Conservation (phyloP, 2,329 filamentous ascomycete genomes). For the Penicillium sp. region DNA sequence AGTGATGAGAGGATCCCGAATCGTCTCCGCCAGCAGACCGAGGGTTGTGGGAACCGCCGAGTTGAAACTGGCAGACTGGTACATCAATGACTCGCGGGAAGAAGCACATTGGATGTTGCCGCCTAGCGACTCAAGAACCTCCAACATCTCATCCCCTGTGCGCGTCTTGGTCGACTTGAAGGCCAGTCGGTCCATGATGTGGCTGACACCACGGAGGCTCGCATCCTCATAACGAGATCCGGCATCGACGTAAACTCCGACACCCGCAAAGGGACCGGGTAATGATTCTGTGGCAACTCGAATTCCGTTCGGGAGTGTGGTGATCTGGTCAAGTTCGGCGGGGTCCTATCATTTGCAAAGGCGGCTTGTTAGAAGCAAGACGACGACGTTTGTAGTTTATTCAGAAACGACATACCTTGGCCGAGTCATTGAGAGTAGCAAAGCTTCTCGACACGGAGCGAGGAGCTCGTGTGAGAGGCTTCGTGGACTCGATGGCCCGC, state of each 20-base stretch:
- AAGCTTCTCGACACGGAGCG: slow-evolving; percentile 45
- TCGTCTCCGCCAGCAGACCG: slow-evolving; percentile 88
- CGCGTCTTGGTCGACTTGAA: slow-evolving; percentile 84
- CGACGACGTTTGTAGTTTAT: neutral
- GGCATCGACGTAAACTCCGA: slow-evolving; percentile 94
- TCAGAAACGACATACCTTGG: slow-evolving; percentile 40
- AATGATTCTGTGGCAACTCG: slow-evolving; percentile 94
- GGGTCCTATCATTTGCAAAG: slow-evolving; percentile 66
- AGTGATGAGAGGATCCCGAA: slow-evolving; percentile 82
- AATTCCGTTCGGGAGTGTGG: slow-evolving; percentile 87
- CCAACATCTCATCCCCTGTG: slow-evolving; percentile 82
- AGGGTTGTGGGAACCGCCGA: slow-evolving; percentile 82
- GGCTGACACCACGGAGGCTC: slow-evolving; percentile 84
- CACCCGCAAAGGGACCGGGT: slow-evolving; percentile 90
- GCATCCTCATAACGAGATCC: slow-evolving; percentile 93
- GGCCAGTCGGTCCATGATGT: slow-evolving; percentile 93
- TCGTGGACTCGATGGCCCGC: slow-evolving; percentile 47
- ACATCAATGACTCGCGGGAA: slow-evolving; percentile 95
- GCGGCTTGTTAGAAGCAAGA: slow-evolving; percentile 15
- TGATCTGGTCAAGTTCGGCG: slow-evolving; percentile 84
- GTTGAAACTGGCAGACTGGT: slow-evolving; percentile 98
- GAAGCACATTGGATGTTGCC: slow-evolving; percentile 98
- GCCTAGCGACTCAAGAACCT: slow-evolving; percentile 83
- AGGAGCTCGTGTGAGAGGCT: slow-evolving; percentile 43
- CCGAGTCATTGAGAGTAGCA: slow-evolving; percentile 42